Evolutionary conservation across 371 early-diverging fungal species (phyloP).

Genomic region (Mortierella sp.): DNA sequence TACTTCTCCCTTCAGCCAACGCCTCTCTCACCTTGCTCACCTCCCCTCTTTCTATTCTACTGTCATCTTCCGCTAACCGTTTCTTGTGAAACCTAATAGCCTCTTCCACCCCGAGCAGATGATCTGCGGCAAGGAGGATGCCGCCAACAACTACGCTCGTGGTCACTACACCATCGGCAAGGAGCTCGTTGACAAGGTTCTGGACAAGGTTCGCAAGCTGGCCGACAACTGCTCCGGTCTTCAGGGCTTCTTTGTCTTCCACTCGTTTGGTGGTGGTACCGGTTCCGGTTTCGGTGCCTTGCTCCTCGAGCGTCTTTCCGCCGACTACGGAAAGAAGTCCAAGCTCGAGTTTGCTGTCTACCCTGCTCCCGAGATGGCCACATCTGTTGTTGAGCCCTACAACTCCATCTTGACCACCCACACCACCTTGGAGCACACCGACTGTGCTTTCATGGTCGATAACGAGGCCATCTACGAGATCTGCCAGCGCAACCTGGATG

Average conservation of each 20-base stretch:
- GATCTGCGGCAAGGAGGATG: constrained; percentile 99
- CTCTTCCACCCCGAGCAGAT: constrained; percentile 99
- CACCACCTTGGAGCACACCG: constrained; percentile 98
- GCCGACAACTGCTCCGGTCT: constrained; percentile 98
- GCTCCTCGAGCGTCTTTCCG: constrained; percentile 96
- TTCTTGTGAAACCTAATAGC: constrained; percentile 7
- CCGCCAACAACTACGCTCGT: constrained; percentile 99
- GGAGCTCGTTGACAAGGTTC: constrained; percentile 96
- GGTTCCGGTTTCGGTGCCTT: constrained; percentile 99
- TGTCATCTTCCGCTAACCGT: constrained; percentile 60
- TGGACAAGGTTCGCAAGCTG: constrained; percentile 97
- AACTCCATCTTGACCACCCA: constrained; percentile 99
- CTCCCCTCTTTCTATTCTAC: not conserved
- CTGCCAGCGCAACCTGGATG: constrained; percentile 98
- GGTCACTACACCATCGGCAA: constrained; percentile 99
- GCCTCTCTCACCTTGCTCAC: constrained; percentile 77
- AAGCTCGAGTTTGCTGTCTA: constrained; percentile 99
- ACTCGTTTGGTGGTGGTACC: constrained; percentile 99
- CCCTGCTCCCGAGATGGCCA: constrained; percentile 99
- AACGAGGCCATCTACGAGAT: constrained; percentile 99
- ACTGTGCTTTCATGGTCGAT: constrained; percentile 99
- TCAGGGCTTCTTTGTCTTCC: constrained; percentile 97
- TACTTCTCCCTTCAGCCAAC: no score
- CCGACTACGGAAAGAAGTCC: constrained; percentile 98
- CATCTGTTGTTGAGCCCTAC: constrained; percentile 99